Conservation (phyloP, 2,329 filamentous ascomycete genomes). For the Beauveria asiatica region DNA sequence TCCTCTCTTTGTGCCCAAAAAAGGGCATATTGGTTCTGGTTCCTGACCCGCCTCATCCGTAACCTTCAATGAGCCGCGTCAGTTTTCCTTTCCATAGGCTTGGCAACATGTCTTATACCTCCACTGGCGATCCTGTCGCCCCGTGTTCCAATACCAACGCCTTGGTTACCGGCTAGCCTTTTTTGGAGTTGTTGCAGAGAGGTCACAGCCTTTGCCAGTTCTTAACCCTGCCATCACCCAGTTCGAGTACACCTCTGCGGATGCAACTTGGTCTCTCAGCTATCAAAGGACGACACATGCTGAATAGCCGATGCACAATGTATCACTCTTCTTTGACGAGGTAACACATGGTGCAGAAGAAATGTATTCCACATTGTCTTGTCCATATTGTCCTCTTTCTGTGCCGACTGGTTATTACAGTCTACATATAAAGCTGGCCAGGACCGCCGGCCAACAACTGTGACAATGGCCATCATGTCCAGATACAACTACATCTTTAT, state of each 20-base stretch:
- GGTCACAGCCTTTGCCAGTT: background rate
- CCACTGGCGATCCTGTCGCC: background rate
- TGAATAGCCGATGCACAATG: background rate
- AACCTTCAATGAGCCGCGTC: background rate
- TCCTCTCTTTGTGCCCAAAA: background rate
- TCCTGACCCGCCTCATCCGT: background rate
- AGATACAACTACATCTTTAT: slow-evolving; percentile 50
- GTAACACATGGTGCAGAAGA: background rate
- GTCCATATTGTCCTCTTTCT: background rate
- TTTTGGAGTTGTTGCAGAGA: no score
- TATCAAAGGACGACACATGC: background rate
- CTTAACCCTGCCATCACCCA: slow-evolving; percentile 4
- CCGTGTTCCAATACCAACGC: background rate
- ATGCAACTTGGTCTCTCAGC: background rate
- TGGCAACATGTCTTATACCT: background rate
- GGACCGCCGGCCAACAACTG: background rate
- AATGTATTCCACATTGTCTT: background rate
- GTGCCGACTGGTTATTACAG: background rate
- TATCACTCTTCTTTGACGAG: background rate
- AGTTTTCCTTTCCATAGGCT: background rate
- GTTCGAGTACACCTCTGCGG: background rate
- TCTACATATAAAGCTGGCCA: background rate
- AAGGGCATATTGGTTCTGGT: background rate
- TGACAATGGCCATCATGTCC: slow-evolving; percentile 28
- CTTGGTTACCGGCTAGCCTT: background rate